These are phyloP conservation scores for Botrytis sinoallii DNA, from an alignment of 2,329 filamentous ascomycete genomes.

Conservation along the genomic window DNA sequence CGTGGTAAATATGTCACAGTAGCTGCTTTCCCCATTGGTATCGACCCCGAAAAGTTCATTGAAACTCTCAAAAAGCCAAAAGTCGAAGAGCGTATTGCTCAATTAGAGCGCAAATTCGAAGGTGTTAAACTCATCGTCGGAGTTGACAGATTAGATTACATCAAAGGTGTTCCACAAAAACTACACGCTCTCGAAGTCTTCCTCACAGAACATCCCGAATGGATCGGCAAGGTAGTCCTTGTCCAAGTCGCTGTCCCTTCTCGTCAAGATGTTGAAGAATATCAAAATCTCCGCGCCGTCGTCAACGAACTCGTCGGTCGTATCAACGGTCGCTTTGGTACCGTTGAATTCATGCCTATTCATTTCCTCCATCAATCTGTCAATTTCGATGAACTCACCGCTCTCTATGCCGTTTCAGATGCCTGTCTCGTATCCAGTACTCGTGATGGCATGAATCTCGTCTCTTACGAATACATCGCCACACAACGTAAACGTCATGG, in stretches of 20 bases:
- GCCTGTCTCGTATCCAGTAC: constrained; percentile 91
- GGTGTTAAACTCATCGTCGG: constrained; percentile 96
- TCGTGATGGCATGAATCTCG: constrained; percentile 98
- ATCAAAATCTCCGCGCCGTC: constrained; percentile 90
- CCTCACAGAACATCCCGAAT: constrained; percentile 93
- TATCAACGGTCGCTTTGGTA: constrained; percentile 96
- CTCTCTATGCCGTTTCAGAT: constrained; percentile 88
- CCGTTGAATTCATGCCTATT: constrained; percentile 97
- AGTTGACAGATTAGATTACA: constrained; percentile 95
- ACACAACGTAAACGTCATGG: constrained; percentile 88
- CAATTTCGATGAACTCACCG: constrained; percentile 89
- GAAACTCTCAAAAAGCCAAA: constrained; percentile 82
- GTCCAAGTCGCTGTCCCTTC: constrained; percentile 95
- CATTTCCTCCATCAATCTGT: constrained; percentile 98
- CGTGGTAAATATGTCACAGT: constrained; percentile 85
- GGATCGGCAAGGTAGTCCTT: constrained; percentile 95
- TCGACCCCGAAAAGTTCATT: constrained; percentile 94
- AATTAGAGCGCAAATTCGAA: constrained; percentile 85
- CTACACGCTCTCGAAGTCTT: constrained; percentile 95
- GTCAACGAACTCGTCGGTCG: constrained; percentile 95
- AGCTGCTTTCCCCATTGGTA: constrained; percentile 95
- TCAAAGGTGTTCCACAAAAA: constrained; percentile 98
- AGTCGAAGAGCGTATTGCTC: constrained; percentile 82
- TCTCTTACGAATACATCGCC: constrained; percentile 97
- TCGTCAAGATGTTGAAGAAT: constrained; percentile 93